A percentile compares a stretch with the other conserved stretches of the same genome.
These are phyloP conservation scores for Jaminaea rosea DNA, from an alignment of 1,284 basidiomycete genomes.

Conservation along the genomic window DNA sequence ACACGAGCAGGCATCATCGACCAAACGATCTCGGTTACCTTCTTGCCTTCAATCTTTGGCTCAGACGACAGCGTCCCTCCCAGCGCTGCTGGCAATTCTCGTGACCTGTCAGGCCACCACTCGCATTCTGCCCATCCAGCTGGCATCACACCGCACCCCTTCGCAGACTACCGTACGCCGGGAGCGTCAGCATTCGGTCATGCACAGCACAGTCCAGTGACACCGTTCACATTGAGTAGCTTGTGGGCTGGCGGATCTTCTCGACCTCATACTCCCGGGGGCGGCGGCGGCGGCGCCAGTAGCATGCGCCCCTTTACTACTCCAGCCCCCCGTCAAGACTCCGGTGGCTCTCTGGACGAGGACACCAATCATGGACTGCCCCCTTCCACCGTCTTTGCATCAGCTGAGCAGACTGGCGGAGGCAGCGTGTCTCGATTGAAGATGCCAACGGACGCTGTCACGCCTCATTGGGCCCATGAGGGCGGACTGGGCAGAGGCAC, in stretches of 20 bases:
- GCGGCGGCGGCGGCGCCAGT: not conserved
- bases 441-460: slow-evolving; percentile 34
- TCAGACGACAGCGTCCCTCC: slow-evolving; percentile 2
- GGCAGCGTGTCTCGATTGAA: slow-evolving; percentile 17
- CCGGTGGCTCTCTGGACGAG: not conserved
- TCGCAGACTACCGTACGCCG: slow-evolving; percentile 26
- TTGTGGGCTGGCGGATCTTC: slow-evolving; percentile 23
- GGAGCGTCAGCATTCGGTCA: not conserved
- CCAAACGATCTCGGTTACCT: slow-evolving; percentile 42
- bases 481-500: slow-evolving; percentile 33
- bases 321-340: slow-evolving; percentile 5
- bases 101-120: not conserved
- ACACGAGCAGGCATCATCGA: slow-evolving; percentile 47
- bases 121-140: not conserved
- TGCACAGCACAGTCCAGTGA: slow-evolving; percentile 20
- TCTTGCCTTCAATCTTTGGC: slow-evolving; percentile 40
- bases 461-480: slow-evolving; percentile 37
- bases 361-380: no score
- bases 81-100: not conserved
- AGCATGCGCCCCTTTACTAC: slow-evolving; percentile 24
- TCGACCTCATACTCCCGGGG: slow-evolving; percentile 31
- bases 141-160: slow-evolving; percentile 37
- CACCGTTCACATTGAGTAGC: slow-evolving; percentile 29
- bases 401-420: slow-evolving; percentile 19
- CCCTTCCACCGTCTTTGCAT: slow-evolving; percentile 16